These are phyloP conservation scores for Isoetes taiwanensis DNA, from an alignment of 75 land plant species.

Conservation along the genomic window DNA sequence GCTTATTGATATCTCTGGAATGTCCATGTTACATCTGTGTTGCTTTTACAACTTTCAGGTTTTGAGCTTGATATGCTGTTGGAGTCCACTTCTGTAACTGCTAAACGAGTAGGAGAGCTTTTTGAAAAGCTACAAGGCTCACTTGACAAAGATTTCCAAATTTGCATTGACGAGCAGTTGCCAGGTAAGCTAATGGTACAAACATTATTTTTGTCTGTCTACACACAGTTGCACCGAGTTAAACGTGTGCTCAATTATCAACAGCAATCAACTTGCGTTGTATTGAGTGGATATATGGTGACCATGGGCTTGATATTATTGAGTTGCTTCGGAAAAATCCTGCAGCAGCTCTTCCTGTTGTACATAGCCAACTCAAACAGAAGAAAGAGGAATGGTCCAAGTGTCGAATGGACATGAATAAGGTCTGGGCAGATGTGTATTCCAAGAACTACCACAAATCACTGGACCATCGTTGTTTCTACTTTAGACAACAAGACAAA, in stretches of 20 bases:
- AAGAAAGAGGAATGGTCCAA: constrained; percentile 86
- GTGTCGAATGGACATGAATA: constrained; percentile 83
- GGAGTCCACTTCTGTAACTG: constrained; percentile 62
- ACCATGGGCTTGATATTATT: constrained; percentile 86
- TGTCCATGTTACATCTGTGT: neutral
- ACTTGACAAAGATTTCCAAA: constrained; percentile 37
- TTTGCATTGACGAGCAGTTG: constrained; percentile 55
- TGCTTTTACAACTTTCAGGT: constrained; percentile 16
- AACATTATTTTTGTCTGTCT: neutral
- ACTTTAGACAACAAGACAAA: constrained; percentile 91
- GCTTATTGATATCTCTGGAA: neutral
- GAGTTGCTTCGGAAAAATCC: constrained; percentile 69
- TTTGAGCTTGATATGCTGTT: constrained; percentile 88
- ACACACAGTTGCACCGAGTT: neutral
- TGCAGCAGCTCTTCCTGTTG: constrained; percentile 56
- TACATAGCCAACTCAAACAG: constrained; percentile 68
- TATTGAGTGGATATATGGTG: constrained; percentile 90
- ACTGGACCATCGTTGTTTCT: constrained; percentile 92
- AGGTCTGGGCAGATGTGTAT: constrained; percentile 94
- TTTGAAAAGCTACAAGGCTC: constrained; percentile 46
- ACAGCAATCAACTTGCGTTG: constrained; percentile 67
- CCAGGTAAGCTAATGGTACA: constrained; percentile 24
- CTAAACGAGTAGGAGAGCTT: constrained; percentile 58
- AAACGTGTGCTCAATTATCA: neutral
- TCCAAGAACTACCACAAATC: constrained; percentile 90